Evolutionary conservation across 2,329 filamentous ascomycete species (phyloP).

Genomic region (Trematosphaeria pertusa): DNA sequence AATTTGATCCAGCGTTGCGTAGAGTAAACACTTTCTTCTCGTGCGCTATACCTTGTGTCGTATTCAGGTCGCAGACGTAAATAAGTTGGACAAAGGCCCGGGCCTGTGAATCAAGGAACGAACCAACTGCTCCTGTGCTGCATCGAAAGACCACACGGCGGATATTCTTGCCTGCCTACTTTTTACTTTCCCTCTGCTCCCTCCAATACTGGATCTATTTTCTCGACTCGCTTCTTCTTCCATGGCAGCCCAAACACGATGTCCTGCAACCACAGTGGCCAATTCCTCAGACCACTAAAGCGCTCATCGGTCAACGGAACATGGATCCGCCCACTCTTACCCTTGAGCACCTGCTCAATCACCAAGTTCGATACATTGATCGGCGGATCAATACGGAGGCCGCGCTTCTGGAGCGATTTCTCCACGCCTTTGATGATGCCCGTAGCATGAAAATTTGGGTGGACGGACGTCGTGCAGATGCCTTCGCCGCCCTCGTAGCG

Average conservation of each 20-base stretch:
- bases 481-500: constrained; percentile 30
- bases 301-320: constrained; percentile 25
- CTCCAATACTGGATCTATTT: too few species aligned
- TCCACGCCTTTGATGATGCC: constrained; percentile 29
- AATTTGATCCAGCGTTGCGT: too few species aligned
- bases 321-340: constrained; percentile 27
- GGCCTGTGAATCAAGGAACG: too few species aligned
- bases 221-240: constrained; percentile 7
- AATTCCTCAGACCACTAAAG: constrained; percentile 20
- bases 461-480: constrained; percentile 39
- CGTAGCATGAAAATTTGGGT: constrained; percentile 36
- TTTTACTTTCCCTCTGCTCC: too few species aligned
- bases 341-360: constrained; percentile 32
- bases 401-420: constrained; percentile 18
- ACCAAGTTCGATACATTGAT: constrained; percentile 29
- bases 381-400: constrained; percentile 25
- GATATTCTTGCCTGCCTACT: too few species aligned
- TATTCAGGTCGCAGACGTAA: too few species aligned
- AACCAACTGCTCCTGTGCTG: background rate
- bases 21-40: too few species aligned
- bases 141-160: too few species aligned
- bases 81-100: too few species aligned
- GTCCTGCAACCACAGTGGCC: constrained; percentile 37
- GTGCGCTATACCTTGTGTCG: too few species aligned
- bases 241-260: constrained; percentile 22